Evolutionary conservation across 2,329 filamentous ascomycete species (phyloP).

Genomic region (Fusarium veterinarium): DNA sequence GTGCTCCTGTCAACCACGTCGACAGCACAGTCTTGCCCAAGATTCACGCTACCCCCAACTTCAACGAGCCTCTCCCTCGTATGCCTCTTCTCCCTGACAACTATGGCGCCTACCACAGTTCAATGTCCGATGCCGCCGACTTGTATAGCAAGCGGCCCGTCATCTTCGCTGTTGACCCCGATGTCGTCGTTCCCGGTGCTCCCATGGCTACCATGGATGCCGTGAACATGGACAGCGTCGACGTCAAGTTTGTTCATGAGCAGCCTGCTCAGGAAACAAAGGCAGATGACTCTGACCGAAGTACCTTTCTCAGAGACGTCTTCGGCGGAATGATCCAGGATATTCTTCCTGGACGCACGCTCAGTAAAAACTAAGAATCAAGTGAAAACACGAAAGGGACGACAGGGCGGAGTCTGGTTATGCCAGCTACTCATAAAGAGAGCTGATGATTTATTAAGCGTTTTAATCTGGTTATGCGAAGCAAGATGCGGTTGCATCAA

Average conservation of each 20-base stretch:
- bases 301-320: constrained; percentile 64
- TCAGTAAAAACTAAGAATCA: constrained; percentile 23
- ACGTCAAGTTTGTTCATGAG: constrained; percentile 64
- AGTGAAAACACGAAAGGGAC: constrained; percentile 8
- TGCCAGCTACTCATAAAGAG: constrained; percentile 15
- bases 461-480: constrained; percentile 36
- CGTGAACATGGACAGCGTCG: constrained; percentile 66
- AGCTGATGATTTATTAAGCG: constrained; percentile 38
- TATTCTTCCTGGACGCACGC: constrained; percentile 42
- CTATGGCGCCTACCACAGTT: constrained; percentile 57
- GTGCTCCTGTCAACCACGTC: constrained; percentile 55
- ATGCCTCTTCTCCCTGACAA: constrained; percentile 72
- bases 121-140: constrained; percentile 56
- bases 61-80: constrained; percentile 57
- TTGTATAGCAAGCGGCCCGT: constrained; percentile 59
- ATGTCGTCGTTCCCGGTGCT: constrained; percentile 60
- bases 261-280: constrained; percentile 46
- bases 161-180: constrained; percentile 68
- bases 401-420: background rate
- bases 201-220: constrained; percentile 69
- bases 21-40: constrained; percentile 66
- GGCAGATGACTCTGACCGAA: constrained; percentile 31
- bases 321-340: constrained; percentile 70
- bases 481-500: constrained; percentile 24
- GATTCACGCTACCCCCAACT: constrained; percentile 47